Percentiles rank a stretch among this genome's conserved stretches.
phyloP scores from a whole-genome alignment of 805 yeast species.

The Scheffersomyces coipomensis region DNA sequence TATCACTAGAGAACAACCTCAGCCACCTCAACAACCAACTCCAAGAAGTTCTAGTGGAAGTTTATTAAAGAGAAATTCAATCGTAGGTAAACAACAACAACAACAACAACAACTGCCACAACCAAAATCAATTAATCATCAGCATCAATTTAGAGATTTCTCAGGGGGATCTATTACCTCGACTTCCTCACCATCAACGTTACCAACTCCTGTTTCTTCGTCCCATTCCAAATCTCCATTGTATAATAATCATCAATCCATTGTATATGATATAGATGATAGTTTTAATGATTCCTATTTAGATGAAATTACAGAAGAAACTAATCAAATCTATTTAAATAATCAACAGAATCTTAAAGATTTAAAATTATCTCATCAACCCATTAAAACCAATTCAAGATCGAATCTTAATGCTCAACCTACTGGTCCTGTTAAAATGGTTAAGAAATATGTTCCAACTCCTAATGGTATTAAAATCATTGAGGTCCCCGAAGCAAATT shows the following conservation, averaged over 20 bases:
- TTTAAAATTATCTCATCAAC: slow-evolving; percentile 26
- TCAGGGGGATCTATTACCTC: slow-evolving; percentile 8
- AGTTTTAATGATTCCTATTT: slow-evolving; percentile 29
- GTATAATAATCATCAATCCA: background rate
- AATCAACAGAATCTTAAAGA: slow-evolving; percentile 36
- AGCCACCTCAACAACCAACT: background rate
- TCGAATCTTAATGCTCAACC: background rate
- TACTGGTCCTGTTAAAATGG: slow-evolving; percentile 35
- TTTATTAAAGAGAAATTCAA: slow-evolving; percentile 11
- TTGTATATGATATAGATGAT: slow-evolving; percentile 25
- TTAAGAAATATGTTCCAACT: slow-evolving; percentile 72
- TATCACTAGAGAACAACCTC: background rate
- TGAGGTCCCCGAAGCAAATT: slow-evolving; percentile 59
- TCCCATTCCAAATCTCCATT: slow-evolving; percentile 2
- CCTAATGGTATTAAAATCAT: slow-evolving; percentile 67
- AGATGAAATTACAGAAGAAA: slow-evolving; percentile 30
- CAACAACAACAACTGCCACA: slow-evolving; percentile 2
- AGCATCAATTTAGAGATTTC: slow-evolving; percentile 8
- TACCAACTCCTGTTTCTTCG: slow-evolving; percentile 8
- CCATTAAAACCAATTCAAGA: slow-evolving; percentile 3
- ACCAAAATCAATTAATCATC: background rate
- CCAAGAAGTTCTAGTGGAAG: slow-evolving; percentile 5
- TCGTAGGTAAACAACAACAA: slow-evolving; percentile 4
- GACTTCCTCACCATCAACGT: slow-evolving; percentile 2
- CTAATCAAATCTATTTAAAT: slow-evolving; percentile 16